These are phyloP conservation scores for Lotmaria passim DNA, from an alignment of 208 protist species.

Conservation along the genomic window DNA sequence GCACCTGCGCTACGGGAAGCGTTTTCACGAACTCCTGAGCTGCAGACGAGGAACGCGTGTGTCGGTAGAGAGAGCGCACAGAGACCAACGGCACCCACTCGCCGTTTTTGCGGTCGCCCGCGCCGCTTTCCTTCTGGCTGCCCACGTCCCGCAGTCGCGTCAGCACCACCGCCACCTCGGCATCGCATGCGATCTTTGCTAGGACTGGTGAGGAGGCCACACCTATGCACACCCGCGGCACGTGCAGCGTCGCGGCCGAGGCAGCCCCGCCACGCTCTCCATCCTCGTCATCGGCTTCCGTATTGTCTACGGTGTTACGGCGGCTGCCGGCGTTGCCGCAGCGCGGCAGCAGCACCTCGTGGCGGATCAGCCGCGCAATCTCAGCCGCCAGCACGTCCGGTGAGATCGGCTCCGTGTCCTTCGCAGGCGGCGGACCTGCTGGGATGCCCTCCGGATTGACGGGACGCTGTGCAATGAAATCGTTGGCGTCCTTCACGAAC, in stretches of 20 bases:
- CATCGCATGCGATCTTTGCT: constrained; percentile 89
- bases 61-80: constrained; percentile 54
- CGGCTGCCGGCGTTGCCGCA: background rate
- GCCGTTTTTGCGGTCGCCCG: background rate
- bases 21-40: constrained; percentile 48
- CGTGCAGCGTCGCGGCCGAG: background rate
- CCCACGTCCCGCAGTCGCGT: constrained; percentile 1
- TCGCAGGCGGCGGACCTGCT: constrained; percentile 18
- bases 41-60: constrained; percentile 43
- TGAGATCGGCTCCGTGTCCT: constrained; percentile 32
- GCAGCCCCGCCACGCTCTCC: too few species aligned
- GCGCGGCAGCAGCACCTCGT: constrained; percentile 35
- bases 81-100: constrained; percentile 32
- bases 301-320: background rate
- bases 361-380: constrained; percentile 42
- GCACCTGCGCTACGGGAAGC: constrained; percentile 60
- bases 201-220: constrained; percentile 61
- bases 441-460: constrained; percentile 29
- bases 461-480: constrained; percentile 20
- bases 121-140: background rate
- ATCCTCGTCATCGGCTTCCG: background rate
- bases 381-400: constrained; percentile 46
- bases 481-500: constrained; percentile 30
- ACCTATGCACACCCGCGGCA: constrained; percentile 62
- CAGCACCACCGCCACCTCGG: constrained; percentile 38